A percentile compares a stretch with the other conserved stretches of the same genome.
Evolutionary conservation across 2,329 filamentous ascomycete species (phyloP).

Genomic region (Cercospora nicotianae): DNA sequence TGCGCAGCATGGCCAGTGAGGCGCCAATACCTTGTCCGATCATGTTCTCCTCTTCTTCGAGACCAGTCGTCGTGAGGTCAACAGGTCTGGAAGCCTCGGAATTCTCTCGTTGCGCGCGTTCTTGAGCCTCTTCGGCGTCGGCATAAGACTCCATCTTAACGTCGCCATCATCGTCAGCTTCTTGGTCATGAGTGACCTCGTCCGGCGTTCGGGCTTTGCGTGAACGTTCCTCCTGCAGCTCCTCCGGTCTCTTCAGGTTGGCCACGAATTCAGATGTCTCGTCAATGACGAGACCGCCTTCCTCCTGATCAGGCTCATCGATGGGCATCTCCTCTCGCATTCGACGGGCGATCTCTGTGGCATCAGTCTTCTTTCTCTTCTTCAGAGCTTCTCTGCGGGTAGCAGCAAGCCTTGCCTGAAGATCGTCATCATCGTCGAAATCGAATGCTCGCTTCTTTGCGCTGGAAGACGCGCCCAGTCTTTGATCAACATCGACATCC

Average conservation of each 20-base stretch:
- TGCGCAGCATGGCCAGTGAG: constrained; percentile 76
- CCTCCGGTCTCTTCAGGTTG: constrained; percentile 68
- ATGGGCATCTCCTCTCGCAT: constrained; percentile 68
- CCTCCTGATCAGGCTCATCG: constrained; percentile 56
- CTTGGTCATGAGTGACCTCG: constrained; percentile 32
- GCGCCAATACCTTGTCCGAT: constrained; percentile 72
- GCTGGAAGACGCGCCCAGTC: constrained; percentile 31
- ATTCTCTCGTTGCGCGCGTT: constrained; percentile 42
- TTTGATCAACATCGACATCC: constrained; percentile 66
- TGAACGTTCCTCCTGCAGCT: constrained; percentile 52
- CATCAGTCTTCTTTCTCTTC: constrained; percentile 82
- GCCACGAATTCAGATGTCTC: constrained; percentile 95
- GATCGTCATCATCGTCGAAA: constrained; percentile 72
- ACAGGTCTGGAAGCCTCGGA: constrained; percentile 45
- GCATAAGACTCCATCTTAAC: constrained; percentile 38
- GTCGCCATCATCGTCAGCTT: constrained; percentile 53
- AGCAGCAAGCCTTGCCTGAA: constrained; percentile 81
- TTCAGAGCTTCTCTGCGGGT: constrained; percentile 83
- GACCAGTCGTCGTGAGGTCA: constrained; percentile 65
- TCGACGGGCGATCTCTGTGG: constrained; percentile 83
- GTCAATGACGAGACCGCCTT: constrained; percentile 80
- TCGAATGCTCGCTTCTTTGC: constrained; percentile 65
- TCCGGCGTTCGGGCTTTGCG: constrained; percentile 40
- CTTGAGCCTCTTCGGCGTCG: constrained; percentile 50
- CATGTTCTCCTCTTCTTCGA: constrained; percentile 83